Evolutionary conservation across 1,284 basidiomycete species (phyloP).

Genomic region (Microbotryum silenes-acaulis): DNA sequence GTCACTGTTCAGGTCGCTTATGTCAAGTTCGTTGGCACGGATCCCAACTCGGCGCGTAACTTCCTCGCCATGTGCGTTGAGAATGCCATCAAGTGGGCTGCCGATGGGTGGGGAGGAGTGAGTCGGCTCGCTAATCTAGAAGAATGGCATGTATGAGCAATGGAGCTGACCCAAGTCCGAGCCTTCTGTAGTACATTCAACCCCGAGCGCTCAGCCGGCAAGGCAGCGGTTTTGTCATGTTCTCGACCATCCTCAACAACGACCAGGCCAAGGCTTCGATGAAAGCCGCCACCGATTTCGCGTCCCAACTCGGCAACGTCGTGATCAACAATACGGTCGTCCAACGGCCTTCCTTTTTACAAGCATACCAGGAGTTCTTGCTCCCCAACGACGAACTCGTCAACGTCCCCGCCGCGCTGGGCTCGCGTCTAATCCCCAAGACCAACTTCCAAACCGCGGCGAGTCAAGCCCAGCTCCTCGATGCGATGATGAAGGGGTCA

Average conservation of each 20-base stretch:
- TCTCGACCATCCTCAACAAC: neutral
- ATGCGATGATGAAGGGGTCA: neutral
- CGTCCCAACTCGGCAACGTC: neutral
- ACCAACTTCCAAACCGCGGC: neutral
- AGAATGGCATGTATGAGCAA: too few relatives aligned
- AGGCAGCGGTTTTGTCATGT: neutral
- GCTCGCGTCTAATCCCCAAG: neutral
- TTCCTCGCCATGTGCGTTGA: too few relatives aligned
- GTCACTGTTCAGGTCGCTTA: too few relatives aligned
- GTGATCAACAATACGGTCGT: neutral
- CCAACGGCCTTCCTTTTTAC: neutral
- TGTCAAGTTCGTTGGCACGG: too few relatives aligned
- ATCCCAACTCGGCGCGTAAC: too few relatives aligned
- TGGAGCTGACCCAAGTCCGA: too few relatives aligned
- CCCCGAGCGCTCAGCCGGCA: too few relatives aligned
- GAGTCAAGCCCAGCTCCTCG: neutral
- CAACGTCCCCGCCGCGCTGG: conserved; percentile 1
- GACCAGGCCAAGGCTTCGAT: neutral
- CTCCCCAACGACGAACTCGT: conserved; percentile 2
- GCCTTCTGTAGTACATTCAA: too few relatives aligned
- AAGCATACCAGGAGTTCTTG: neutral
- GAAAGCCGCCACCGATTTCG: neutral
- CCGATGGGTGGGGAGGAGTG: too few relatives aligned
- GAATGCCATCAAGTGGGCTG: too few relatives aligned
- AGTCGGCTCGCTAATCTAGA: too few relatives aligned